Evolutionary conservation across 1,139 yeast genomes (phyloP), one percentile per base, ranked within the genome.

Genomic region (Yamadazyma membranifaciens): DNA sequence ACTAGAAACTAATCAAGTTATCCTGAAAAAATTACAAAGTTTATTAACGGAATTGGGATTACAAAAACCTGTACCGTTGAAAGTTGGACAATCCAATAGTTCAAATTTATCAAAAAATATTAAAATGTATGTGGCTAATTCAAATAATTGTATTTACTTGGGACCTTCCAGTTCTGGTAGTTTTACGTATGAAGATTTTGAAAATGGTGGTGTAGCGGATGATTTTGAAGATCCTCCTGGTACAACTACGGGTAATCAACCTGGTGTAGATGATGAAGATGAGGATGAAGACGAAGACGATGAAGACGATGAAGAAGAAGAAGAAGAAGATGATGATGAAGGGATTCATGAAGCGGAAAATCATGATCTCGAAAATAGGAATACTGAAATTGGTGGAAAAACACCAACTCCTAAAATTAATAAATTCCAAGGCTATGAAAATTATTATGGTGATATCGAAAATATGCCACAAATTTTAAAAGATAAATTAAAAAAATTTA

Each of bases 141-240:
- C 73, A 13, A 66, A 65, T 46, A 72, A 71, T 46, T 68, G 74
- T 38, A 60, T 72, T 10, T 72, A 62, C 46, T 54, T 72, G 37
- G 65, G 75, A 1, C 73, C 76, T 4, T 67, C 76, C 1, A 56
- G 63, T 15, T 62, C 73, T 3, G 67, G 74, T 15, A 66, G 73
- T 45, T 69, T 66, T 45, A 68, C 75, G 9, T 69, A 70, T 48
- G 77, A 70, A 45, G 78, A 72, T 44, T 72, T 61, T 11, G 77
- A 70, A 44, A 67, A 67, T 48, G 77, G 69, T 1, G 54, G 49
- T 1, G 45, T 47, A 5, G 48, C 51, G 13, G 44, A 44, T n/a
- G 11, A 25, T 25, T 25, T 10, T 22, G 38, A 34, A 22, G 13
- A n/a, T n/a, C 15, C 30, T 6, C 7, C 17, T 6, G 27, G 25